phyloP scores from a whole-genome alignment of 495 filamentous ascomycete genomes.

The Hypoxylon trugodes region DNA sequence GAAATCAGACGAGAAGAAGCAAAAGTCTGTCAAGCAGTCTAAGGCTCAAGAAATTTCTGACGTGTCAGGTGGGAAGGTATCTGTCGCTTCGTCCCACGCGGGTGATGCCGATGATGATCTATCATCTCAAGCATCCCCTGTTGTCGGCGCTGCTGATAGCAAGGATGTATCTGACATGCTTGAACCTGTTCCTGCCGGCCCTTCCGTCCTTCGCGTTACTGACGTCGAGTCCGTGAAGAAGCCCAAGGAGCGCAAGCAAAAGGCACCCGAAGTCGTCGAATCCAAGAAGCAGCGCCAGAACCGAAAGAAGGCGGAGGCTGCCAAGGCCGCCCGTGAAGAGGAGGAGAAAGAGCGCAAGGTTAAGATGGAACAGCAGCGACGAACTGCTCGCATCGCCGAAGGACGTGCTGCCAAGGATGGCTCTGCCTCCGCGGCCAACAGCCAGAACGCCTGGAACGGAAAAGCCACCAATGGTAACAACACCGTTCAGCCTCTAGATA shows the following conservation, averaged over 20 bases:
- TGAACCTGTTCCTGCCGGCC: constrained; percentile 70
- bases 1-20: constrained; percentile 67
- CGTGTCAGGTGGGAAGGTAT: constrained; percentile 49
- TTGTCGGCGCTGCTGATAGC: constrained; percentile 58
- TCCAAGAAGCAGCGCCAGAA: constrained; percentile 94
- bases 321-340: constrained; percentile 73
- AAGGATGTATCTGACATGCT: constrained; percentile 88
- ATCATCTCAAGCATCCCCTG: constrained; percentile 69
- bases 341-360: constrained; percentile 76
- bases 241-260: constrained; percentile 70
- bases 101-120: constrained; percentile 87
- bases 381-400: constrained; percentile 79
- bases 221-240: constrained; percentile 65
- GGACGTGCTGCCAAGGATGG: constrained; percentile 80
- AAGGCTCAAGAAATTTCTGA: constrained; percentile 54
- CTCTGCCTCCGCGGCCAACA: constrained; percentile 60
- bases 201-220: constrained; percentile 80
- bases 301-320: constrained; percentile 78
- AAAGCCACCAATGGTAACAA: constrained; percentile 64
- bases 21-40: constrained; percentile 66
- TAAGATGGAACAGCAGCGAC: constrained; percentile 79
- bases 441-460: constrained; percentile 61
- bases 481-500: constrained; percentile 73
- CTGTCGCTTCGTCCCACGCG: constrained; percentile 74
- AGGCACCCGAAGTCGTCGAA: constrained; percentile 64